These are phyloP conservation scores for Calocybe gambosa DNA, from an alignment of 1,284 basidiomycete species.

Conservation along the genomic window DNA sequence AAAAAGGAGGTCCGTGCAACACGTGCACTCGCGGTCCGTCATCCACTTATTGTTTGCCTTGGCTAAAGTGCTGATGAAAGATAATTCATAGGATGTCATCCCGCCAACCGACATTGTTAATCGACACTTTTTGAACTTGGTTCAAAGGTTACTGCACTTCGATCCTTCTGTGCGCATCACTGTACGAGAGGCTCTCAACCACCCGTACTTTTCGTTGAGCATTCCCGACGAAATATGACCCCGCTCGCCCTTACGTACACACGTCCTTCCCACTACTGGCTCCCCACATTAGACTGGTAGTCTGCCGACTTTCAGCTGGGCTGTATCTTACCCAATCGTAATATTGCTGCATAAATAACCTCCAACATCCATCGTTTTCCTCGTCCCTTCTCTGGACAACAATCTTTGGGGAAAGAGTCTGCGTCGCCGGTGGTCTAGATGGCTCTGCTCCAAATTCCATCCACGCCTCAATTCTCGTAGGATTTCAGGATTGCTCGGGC, in stretches of 20 bases:
- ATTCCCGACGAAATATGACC: conserved; percentile 53
- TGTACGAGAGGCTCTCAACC: conserved; percentile 81
- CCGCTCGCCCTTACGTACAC: conserved; percentile 7
- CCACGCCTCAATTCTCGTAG: neutral
- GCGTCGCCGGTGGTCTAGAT: conserved; percentile 1
- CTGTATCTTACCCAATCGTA: conserved; percentile 8
- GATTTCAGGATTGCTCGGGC: neutral
- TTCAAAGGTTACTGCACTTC: conserved; percentile 84
- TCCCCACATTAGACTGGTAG: conserved; percentile 2
- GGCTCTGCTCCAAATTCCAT: neutral
- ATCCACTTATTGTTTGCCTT: conserved; percentile 4
- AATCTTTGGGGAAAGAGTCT: conserved; percentile 1
- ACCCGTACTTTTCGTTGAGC: conserved; percentile 74
- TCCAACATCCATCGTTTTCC: conserved; percentile 7
- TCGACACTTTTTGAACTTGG: conserved; percentile 80
- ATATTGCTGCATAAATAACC: conserved; percentile 10
- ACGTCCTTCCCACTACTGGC: neutral
- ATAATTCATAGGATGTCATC: conserved; percentile 69
- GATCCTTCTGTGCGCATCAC: conserved; percentile 85
- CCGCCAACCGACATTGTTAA: conserved; percentile 66
- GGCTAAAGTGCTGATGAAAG: neutral
- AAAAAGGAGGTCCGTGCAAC: conserved; percentile 92
- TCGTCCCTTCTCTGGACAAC: conserved; percentile 6
- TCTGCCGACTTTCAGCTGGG: conserved; percentile 1
- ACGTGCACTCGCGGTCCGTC: conserved; percentile 65